These are phyloP conservation scores for Capronia americana DNA, from an alignment of 2,329 filamentous ascomycete species.

Conservation along the genomic window DNA sequence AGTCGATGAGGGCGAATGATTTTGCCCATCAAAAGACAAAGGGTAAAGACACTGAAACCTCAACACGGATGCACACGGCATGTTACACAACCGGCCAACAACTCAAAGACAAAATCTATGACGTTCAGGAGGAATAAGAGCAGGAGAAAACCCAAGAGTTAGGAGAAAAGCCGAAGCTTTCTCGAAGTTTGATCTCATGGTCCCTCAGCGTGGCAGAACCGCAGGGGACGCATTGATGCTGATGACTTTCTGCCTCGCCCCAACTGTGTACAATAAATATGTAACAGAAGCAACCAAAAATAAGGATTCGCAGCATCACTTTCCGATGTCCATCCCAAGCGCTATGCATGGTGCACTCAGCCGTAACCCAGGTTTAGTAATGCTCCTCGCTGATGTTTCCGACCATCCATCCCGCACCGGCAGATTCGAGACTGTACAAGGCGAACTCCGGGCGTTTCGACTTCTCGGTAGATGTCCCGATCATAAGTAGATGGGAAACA, in stretches of 20 bases:
- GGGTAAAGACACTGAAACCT: not conserved
- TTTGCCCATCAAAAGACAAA: not conserved
- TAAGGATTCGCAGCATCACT: not conserved
- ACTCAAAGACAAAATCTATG: not conserved
- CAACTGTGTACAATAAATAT: not conserved
- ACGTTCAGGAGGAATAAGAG: not conserved
- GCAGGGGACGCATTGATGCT: not conserved
- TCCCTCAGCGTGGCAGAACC: not conserved
- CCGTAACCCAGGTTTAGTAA: not conserved
- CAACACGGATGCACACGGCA: not conserved
- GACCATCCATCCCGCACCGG: not conserved
- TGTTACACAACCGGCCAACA: not conserved
- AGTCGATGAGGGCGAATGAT: not conserved
- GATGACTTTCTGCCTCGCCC: not conserved
- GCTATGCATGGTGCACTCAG: not conserved
- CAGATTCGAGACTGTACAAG: not conserved
- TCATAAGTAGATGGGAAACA: slow-evolving; percentile 58
- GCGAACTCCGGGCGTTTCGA: not conserved
- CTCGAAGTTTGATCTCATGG: not conserved
- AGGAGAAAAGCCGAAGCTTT: not conserved
- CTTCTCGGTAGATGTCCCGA: not conserved
- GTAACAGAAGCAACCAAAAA: not conserved
- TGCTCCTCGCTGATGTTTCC: not conserved
- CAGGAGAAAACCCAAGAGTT: not conserved
- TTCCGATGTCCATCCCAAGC: not conserved